phyloP scores from a whole-genome alignment of 768 basidiomycete species.

The Termitomyces sp. region DNA sequence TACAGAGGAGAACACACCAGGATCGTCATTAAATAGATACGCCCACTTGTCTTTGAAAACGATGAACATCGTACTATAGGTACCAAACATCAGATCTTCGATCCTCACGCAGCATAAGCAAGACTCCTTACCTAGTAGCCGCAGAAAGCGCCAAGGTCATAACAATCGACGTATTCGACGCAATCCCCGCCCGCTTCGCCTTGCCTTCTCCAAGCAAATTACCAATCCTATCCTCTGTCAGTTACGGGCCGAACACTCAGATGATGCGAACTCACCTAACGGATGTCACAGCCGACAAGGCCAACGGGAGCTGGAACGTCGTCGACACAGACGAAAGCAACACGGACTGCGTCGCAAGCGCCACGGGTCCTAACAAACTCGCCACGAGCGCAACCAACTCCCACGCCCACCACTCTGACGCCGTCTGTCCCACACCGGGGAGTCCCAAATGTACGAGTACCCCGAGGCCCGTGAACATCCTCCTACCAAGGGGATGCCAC shows the following conservation, averaged over 20 bases:
- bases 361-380: background rate
- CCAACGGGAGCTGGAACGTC: background rate
- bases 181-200: background rate
- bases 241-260: background rate
- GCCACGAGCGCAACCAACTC: background rate
- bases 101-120: too few relatives aligned
- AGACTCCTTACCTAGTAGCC: background rate
- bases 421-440: background rate
- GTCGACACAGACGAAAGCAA: background rate
- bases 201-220: background rate
- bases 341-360: background rate
- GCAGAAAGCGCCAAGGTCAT: background rate
- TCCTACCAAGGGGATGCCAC: background rate
- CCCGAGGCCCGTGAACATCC: background rate
- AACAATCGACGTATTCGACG: background rate
- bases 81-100: background rate
- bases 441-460: background rate
- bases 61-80: background rate
- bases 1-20: too few relatives aligned
- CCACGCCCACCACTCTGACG: background rate
- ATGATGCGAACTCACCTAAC: background rate
- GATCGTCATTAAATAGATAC: background rate
- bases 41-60: background rate
- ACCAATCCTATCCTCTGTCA: background rate
- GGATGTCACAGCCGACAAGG: background rate